These are phyloP conservation scores for Boletus subparvulus DNA, from an alignment of 768 basidiomycete genomes.

Conservation along the genomic window DNA sequence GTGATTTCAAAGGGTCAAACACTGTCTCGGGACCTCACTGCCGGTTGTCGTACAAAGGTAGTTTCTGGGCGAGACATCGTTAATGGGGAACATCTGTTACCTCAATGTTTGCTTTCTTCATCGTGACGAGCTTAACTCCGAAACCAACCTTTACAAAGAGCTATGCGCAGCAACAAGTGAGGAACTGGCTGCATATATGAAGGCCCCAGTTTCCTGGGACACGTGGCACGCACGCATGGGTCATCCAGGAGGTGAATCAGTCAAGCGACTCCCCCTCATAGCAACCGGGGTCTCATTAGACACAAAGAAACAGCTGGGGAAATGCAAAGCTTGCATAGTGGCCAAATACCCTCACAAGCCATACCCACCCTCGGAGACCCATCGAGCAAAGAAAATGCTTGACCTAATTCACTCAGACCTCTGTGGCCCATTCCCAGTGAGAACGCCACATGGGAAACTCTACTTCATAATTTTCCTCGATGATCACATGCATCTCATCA, in stretches of 20 bases:
- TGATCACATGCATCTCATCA: conserved; percentile 1
- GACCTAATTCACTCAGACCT: conserved; percentile 31
- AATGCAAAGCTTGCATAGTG: not conserved
- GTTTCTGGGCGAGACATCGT: not conserved
- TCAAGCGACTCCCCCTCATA: fast-evolving
- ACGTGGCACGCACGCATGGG: not conserved
- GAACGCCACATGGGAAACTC: conserved; percentile 8
- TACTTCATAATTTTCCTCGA: conserved; percentile 21
- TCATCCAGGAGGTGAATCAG: not conserved
- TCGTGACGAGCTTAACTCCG: not conserved
- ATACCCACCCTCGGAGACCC: not conserved
- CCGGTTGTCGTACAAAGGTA: not conserved
- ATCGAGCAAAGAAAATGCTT: not conserved
- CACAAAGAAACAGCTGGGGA: fast-evolving
- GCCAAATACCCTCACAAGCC: not conserved
- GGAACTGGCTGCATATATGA: not conserved
- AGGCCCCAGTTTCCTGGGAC: not conserved
- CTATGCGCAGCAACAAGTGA: no score
- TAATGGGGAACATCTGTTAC: not conserved
- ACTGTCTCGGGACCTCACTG: fast-evolving
- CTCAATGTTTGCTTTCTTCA: fast-evolving
- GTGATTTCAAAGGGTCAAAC: not conserved
- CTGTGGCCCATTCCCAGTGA: conserved; percentile 24
- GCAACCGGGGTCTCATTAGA: not conserved
- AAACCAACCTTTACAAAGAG: no score